Evolutionary conservation across 345 rosid genomes (phyloP).

Genomic region (Camelina sativa): DNA sequence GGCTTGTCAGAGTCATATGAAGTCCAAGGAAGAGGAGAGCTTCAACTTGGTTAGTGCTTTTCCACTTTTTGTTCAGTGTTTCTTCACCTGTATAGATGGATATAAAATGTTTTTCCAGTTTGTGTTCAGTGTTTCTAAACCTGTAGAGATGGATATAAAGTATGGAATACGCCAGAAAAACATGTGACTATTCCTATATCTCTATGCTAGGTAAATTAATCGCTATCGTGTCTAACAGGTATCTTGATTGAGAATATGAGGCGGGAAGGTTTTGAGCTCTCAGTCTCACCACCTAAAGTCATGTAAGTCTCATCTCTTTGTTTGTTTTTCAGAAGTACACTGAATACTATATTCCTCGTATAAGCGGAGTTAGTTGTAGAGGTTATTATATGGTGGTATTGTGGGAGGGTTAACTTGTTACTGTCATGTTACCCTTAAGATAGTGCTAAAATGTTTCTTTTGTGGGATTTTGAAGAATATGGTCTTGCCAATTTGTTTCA

Average conservation of each 20-base stretch:
- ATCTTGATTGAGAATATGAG: slow-evolving; percentile 99
- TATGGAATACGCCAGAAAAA: slow-evolving; percentile 1
- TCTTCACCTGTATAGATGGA: slow-evolving; percentile 23
- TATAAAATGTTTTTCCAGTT: slow-evolving; percentile 24
- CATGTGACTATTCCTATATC: slow-evolving; percentile 18
- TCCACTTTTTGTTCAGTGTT: slow-evolving; percentile 26
- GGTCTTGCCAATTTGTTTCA: slow-evolving; percentile 4
- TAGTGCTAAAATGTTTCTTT: background rate
- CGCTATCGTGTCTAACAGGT: slow-evolving; percentile 54
- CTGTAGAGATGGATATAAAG: slow-evolving; percentile 2
- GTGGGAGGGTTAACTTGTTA: slow-evolving; percentile 1
- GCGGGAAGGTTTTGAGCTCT: slow-evolving; percentile 96
- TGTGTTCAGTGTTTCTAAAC: slow-evolving; percentile 23
- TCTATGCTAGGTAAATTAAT: slow-evolving; percentile 24
- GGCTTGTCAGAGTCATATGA: slow-evolving; percentile 86
- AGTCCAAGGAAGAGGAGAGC: slow-evolving; percentile 99
- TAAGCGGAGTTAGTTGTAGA: slow-evolving; percentile 8
- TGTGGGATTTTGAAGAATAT: background rate
- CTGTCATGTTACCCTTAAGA: background rate
- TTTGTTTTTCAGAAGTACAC: slow-evolving; percentile 1
- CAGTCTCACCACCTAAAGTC: slow-evolving; percentile 97
- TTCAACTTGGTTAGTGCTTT: slow-evolving; percentile 82
- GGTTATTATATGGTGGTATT: background rate
- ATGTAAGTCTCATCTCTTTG: slow-evolving; percentile 61
- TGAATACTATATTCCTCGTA: background rate